Conservation (phyloP, 192 early-diverging fungal genomes). For the Bifiguratus adelaidae region DNA sequence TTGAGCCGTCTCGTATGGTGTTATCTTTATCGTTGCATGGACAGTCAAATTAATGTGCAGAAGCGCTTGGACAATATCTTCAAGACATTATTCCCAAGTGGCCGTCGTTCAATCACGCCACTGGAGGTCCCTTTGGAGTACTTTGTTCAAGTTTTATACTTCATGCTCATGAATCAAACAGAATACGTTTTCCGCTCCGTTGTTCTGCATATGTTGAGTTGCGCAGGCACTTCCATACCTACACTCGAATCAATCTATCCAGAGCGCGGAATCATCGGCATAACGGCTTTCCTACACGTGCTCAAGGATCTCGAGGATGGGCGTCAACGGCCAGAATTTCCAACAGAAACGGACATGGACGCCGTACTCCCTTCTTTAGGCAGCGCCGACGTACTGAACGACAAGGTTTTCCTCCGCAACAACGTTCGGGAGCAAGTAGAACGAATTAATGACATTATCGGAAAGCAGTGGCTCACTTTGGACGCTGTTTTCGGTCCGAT, state of each 20-base stretch:
- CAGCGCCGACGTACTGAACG: constrained; percentile 33
- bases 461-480: constrained; percentile 43
- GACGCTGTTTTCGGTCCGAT: constrained; percentile 42
- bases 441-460: constrained; percentile 53
- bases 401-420: constrained; percentile 37
- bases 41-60: constrained; percentile 39
- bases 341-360: constrained; percentile 25
- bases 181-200: constrained; percentile 64
- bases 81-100: constrained; percentile 53
- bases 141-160: constrained; percentile 64
- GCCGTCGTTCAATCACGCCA: constrained; percentile 40
- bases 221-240: constrained; percentile 33
- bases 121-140: constrained; percentile 53
- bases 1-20: constrained; percentile 84
- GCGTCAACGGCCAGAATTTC: constrained; percentile 31
- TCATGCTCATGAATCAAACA: constrained; percentile 43
- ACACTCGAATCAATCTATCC: constrained; percentile 41
- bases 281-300: constrained; percentile 62
- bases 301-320: constrained; percentile 60
- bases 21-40: constrained; percentile 84
- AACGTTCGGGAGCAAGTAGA: constrained; percentile 58
- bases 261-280: constrained; percentile 65
- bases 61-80: constrained; percentile 44
- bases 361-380: no score
- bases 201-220: constrained; percentile 50